These are phyloP conservation scores for Lentinula novae-zelandiae DNA, from an alignment of 1,284 basidiomycete species.

Conservation along the genomic window DNA sequence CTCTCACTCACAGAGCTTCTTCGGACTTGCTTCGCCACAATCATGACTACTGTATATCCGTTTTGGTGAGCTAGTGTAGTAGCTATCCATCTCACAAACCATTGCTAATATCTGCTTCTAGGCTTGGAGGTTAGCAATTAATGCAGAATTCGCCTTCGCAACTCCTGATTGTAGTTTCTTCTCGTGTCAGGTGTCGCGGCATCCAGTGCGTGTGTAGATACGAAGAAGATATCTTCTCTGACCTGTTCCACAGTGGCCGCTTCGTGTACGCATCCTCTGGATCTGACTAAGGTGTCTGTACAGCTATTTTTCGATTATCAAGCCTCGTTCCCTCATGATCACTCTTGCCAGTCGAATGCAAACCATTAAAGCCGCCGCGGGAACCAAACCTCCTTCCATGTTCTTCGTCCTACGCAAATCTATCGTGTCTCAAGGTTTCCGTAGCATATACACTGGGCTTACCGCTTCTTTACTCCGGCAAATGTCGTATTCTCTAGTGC, in stretches of 20 bases:
- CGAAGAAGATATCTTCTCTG: conserved; percentile 2
- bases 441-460: conserved; percentile 79
- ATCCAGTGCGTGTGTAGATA: conserved; percentile 51
- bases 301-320: neutral
- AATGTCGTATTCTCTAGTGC: conserved; percentile 90
- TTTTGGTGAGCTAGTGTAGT: conserved; percentile 50
- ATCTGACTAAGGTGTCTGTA: conserved; percentile 82
- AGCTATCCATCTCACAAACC: conserved; percentile 9
- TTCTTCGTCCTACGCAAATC: conserved; percentile 54
- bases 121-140: conserved; percentile 67
- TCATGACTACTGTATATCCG: conserved; percentile 38
- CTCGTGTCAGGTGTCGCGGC: conserved; percentile 60
- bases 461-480: conserved; percentile 84
- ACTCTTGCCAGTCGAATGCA: conserved; percentile 68
- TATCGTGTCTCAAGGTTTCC: conserved; percentile 58
- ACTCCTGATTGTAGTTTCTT: neutral
- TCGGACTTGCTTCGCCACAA: neutral
- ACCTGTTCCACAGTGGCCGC: conserved; percentile 65
- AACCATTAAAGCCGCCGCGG: conserved; percentile 47
- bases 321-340: neutral
- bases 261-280: conserved; percentile 81
- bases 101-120: conserved; percentile 25
- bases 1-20: neutral
- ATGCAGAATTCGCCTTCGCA: neutral
- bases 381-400: conserved; percentile 50